phyloP scores from a whole-genome alignment of 345 rosid species.

The Psidium guajava region DNA sequence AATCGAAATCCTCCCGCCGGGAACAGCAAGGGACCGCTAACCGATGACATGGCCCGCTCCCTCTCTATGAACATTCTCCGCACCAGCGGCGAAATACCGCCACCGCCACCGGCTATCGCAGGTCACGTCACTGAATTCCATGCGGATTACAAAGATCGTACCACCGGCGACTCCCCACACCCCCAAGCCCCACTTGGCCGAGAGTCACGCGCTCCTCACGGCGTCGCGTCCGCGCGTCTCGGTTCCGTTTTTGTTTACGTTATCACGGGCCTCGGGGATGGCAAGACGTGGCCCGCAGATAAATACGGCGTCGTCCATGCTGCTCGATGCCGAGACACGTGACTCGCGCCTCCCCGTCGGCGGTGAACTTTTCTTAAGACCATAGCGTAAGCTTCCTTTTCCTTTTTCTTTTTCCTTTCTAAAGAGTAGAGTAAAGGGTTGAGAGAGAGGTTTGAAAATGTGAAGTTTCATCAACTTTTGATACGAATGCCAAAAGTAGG shows the following conservation, averaged over 20 bases:
- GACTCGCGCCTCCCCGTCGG: neutral
- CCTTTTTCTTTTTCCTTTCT: too few relatives aligned
- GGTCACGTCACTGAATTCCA: neutral
- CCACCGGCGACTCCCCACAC: neutral
- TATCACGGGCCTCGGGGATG: neutral
- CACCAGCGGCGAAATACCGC: neutral
- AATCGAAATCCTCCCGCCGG: neutral
- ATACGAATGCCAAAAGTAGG: accelerated
- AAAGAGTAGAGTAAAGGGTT: neutral
- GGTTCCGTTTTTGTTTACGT: neutral
- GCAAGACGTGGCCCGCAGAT: neutral
- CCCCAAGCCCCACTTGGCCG: neutral
- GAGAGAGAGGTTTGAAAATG: neutral
- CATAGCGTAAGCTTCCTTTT: too few relatives aligned
- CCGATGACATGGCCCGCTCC: neutral
- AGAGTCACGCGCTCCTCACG: neutral
- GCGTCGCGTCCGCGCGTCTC: neutral
- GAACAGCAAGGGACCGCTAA: neutral
- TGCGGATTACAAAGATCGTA: neutral
- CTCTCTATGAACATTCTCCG: neutral
- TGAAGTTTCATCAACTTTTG: neutral
- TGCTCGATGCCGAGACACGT: neutral
- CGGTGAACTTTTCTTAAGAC: too few relatives aligned
- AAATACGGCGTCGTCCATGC: neutral
- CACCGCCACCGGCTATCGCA: neutral